A percentile compares a stretch with the other conserved stretches of the same genome.
Evolutionary conservation across 2,329 filamentous ascomycete genomes (phyloP).

Genomic region (Waltergamsia citrina): DNA sequence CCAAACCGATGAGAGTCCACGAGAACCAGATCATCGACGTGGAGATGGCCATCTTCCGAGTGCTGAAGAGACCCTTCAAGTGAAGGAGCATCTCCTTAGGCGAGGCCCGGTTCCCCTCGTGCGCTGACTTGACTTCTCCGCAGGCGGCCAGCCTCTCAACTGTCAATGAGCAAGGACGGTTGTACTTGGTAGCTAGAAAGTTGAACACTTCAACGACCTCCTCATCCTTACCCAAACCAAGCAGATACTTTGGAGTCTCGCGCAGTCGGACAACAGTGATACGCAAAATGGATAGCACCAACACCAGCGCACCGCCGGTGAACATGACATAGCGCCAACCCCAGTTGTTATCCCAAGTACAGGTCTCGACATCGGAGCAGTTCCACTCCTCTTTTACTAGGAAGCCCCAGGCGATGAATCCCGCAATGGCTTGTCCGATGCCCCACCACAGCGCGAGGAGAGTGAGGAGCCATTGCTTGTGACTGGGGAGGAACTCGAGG

Average conservation of each 20-base stretch:
- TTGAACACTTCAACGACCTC: conserved; percentile 39
- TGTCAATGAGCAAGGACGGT: conserved; percentile 27
- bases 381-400: conserved; percentile 38
- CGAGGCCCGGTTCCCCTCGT: conserved; percentile 21
- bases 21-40: conserved; percentile 59
- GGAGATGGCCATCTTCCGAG: conserved; percentile 47
- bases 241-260: conserved; percentile 39
- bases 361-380: conserved; percentile 31
- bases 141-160: conserved; percentile 35
- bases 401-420: conserved; percentile 34
- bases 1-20: conserved; percentile 62
- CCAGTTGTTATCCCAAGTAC: conserved; percentile 32
- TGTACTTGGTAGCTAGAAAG: conserved; percentile 35
- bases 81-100: conserved; percentile 34
- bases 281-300: conserved; percentile 33
- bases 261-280: conserved; percentile 33
- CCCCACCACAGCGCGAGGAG: conserved; percentile 40
- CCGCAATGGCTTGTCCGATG: conserved; percentile 37
- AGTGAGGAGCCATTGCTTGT: conserved; percentile 36
- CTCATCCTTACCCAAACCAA: conserved; percentile 34
- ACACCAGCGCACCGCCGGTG: conserved; percentile 32
- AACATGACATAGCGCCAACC: conserved; percentile 39
- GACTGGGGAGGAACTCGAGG: conserved; percentile 37
- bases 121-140: conserved; percentile 27
- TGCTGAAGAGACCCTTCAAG: conserved; percentile 55